These are phyloP conservation scores for Endocalyx cinctus DNA, from an alignment of 2,329 filamentous ascomycete genomes.

Conservation along the genomic window DNA sequence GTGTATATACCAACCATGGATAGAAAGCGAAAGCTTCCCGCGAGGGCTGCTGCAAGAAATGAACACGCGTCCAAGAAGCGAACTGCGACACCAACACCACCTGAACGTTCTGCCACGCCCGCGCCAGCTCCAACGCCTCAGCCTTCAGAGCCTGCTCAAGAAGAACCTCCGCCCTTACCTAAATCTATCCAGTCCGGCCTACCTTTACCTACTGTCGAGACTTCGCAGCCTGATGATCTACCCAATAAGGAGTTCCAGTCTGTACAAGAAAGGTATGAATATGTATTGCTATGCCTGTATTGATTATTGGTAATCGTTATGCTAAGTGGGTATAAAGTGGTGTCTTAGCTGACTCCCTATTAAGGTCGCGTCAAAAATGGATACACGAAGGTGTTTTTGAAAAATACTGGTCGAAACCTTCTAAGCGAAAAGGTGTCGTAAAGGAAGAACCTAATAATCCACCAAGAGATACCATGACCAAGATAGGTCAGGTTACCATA, in stretches of 20 bases:
- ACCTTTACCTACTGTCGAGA: conserved; percentile 66
- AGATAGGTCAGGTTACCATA: conserved; percentile 68
- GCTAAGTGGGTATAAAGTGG: conserved; percentile 60
- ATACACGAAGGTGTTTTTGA: conserved; percentile 68
- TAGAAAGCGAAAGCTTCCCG: conserved; percentile 61
- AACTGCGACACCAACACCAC: conserved; percentile 52
- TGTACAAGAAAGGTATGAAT: conserved; percentile 62
- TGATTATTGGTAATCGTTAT: conserved; percentile 12
- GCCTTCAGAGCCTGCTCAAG: conserved; percentile 30
- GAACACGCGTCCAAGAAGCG: conserved; percentile 59
- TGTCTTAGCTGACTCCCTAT: conserved; percentile 68
- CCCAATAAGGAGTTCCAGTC: conserved; percentile 65
- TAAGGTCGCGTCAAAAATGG: conserved; percentile 70
- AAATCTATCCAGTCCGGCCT: conserved; percentile 60
- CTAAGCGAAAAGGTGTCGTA: conserved; percentile 61
- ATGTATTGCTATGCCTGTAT: background rate
- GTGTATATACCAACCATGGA: conserved; percentile 48
- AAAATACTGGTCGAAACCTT: conserved; percentile 72
- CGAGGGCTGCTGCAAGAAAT: conserved; percentile 55
- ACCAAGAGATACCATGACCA: conserved; percentile 66
- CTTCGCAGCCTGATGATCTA: conserved; percentile 61
- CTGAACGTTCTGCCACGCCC: conserved; percentile 47
- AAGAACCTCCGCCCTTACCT: conserved; percentile 45
- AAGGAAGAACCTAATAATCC: conserved; percentile 63
- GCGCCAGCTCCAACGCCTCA: conserved; percentile 25